Base-by-base conservation (phyloP, 352 stramenopile genomes). In the Phytophthora europaea region DNA sequence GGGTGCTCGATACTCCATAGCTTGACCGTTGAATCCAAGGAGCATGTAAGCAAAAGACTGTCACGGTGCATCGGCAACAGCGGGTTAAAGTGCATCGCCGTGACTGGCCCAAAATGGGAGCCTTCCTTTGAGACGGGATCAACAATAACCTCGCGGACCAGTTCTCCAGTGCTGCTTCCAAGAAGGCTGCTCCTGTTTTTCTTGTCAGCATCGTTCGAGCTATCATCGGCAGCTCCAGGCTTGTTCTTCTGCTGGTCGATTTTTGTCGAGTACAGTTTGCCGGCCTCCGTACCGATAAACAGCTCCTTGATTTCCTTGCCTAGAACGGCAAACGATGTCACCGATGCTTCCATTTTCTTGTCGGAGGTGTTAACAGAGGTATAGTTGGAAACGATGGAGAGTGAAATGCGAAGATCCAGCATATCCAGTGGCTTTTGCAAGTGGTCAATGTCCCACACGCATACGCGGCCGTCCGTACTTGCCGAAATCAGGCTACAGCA, bases 21-120 rank as follows among this genome's bases (percentile, higher is more conserved):
- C 62, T 95, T 95, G 50, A 97, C 90, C 2, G 84, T 96, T 61
- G 90, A 97, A 71, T 97, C 91, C 38, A 97, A 73, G 22, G 90
- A 96, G 40, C 87, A 86, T 9, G 90, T 96, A 12, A 97, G 78
- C 65, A 97, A 70, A 20, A 97, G 72, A 0, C 79, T 85, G 54
- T 97, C 91, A 31, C 83, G 86, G 51, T 94, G 88, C 28, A 83
- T 77, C 5, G 84, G 84, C 6, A 95, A 63, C 50, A 93, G 61
- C 34, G 87, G 89, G 65, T 96, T 92, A 40, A 95, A 89, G 61
- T 97, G 88, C 86, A 96, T 94, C 2, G 87, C 88, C 2, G 91
- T 96, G 23, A 97, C 81, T 1, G 89, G 91, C 0, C 88, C 91
- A 36, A 94, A 97, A 74, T 97, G 91, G 34, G 88, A 84, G 16